phyloP scores from a whole-genome alignment of 2,329 filamentous ascomycete species.

The Neurospora sp. region DNA sequence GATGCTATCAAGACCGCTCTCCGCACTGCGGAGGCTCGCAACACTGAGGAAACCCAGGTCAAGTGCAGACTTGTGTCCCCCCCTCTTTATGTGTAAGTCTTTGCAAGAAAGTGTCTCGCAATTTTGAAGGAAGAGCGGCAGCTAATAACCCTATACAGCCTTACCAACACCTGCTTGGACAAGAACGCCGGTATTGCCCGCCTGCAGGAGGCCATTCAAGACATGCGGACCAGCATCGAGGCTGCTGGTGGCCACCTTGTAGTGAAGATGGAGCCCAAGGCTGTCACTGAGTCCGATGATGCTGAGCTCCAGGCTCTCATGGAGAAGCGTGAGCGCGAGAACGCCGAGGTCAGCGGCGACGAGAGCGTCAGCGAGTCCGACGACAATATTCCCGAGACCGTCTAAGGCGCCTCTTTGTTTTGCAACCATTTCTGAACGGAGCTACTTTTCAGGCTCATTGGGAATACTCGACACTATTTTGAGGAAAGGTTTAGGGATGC shows the following conservation, averaged over 20 bases:
- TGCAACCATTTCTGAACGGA: neutral
- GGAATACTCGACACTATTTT: constrained; percentile 1
- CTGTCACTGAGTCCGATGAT: constrained; percentile 96
- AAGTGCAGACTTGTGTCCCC: constrained; percentile 98
- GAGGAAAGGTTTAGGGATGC: neutral
- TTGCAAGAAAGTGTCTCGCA: neutral
- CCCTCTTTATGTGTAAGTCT: constrained; percentile 68
- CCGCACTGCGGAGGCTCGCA: constrained; percentile 81
- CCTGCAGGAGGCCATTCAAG: constrained; percentile 80
- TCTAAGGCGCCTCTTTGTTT: constrained; percentile 22
- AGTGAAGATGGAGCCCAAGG: constrained; percentile 98
- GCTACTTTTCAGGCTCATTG: neutral
- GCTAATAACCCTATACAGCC: constrained; percentile 6
- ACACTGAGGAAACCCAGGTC: constrained; percentile 86
- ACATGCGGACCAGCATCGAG: constrained; percentile 74
- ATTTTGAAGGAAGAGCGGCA: neutral
- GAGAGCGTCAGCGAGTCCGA: constrained; percentile 95
- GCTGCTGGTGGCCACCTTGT: constrained; percentile 67
- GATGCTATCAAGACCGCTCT: constrained; percentile 94
- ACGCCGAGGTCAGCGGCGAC: constrained; percentile 94
- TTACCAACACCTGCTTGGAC: constrained; percentile 92
- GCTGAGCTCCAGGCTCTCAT: constrained; percentile 94
- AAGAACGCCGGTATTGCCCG: constrained; percentile 77
- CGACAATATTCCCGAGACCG: constrained; percentile 60
- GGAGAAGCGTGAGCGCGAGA: constrained; percentile 98